Conservation (phyloP, 495 filamentous ascomycete genomes). For the Talaromyces proteolyticus region DNA sequence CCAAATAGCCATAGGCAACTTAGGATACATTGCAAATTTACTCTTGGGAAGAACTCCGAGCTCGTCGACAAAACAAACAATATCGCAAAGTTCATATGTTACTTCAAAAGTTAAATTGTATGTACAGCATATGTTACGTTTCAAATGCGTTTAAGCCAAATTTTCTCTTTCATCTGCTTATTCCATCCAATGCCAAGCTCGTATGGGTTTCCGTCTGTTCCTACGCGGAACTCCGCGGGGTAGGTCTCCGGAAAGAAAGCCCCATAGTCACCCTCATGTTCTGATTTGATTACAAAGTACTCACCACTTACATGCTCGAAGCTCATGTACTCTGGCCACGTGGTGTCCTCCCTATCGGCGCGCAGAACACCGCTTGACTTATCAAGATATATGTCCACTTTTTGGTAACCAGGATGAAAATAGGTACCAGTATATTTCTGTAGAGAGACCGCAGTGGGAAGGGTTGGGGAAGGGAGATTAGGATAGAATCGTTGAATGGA, state of each 20-base stretch:
- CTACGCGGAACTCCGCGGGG: constrained; percentile 25
- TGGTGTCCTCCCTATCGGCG: constrained; percentile 1
- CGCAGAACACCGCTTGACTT: neutral
- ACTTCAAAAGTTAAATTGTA: no score
- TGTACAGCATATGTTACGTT: no score
- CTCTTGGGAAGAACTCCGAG: no score
- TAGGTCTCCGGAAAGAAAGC: constrained; percentile 1
- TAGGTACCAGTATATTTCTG: constrained; percentile 8
- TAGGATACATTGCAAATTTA: no score
- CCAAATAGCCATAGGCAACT: no score
- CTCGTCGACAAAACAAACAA: no score
- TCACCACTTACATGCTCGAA: constrained; percentile 17
- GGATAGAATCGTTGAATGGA: constrained; percentile 10
- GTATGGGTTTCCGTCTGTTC: constrained; percentile 19
- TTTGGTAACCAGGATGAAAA: constrained; percentile 11
- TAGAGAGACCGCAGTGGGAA: constrained; percentile 4
- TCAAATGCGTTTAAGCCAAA: constrained; percentile 7
- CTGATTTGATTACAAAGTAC: constrained; percentile 9
- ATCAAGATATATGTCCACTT: neutral
- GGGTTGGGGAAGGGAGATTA: constrained; percentile 2
- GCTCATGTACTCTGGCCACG: constrained; percentile 3
- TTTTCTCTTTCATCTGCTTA: constrained; percentile 16
- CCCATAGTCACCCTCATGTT: constrained; percentile 1
- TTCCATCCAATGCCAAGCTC: constrained; percentile 18
- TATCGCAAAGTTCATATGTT: no score